Conservation (phyloP, 2,329 filamentous ascomycete genomes). For the Ophiostoma piceae region DNA sequence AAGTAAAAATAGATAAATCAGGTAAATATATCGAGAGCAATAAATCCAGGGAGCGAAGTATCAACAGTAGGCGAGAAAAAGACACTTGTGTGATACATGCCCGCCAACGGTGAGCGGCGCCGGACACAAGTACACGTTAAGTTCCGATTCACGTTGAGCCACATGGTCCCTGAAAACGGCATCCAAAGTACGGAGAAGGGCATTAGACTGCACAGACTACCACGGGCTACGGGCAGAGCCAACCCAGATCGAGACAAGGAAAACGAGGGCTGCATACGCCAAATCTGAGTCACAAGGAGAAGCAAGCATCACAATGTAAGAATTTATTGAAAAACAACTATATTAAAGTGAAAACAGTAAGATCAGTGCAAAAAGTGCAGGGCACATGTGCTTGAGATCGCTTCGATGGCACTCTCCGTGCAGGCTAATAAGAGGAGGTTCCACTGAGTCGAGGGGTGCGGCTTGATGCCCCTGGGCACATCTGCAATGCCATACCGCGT, state of each 20-base stretch:
- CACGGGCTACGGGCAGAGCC: slow-evolving; percentile 14
- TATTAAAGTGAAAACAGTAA: background rate
- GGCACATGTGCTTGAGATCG: slow-evolving; percentile 9
- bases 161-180: background rate
- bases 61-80: background rate
- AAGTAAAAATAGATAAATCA: background rate
- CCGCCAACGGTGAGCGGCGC: background rate
- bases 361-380: background rate
- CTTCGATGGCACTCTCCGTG: slow-evolving; percentile 4
- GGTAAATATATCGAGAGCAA: background rate
- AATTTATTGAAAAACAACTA: background rate
- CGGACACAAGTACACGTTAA: background rate
- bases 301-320: background rate
- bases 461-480: background rate
- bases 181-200: slow-evolving; percentile 11
- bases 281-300: slow-evolving; percentile 21
- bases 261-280: slow-evolving; percentile 15
- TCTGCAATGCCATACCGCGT: background rate
- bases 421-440: background rate
- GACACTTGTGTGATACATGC: background rate
- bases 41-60: background rate
- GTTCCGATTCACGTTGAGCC: background rate
- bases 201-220: background rate
- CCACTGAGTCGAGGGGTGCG: background rate
- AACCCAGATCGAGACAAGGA: slow-evolving; percentile 18